Percentiles rank a stretch among this genome's conserved stretches.
Conservation (phyloP, 805 yeast genomes). For the Candida jianshihensis region DNA sequence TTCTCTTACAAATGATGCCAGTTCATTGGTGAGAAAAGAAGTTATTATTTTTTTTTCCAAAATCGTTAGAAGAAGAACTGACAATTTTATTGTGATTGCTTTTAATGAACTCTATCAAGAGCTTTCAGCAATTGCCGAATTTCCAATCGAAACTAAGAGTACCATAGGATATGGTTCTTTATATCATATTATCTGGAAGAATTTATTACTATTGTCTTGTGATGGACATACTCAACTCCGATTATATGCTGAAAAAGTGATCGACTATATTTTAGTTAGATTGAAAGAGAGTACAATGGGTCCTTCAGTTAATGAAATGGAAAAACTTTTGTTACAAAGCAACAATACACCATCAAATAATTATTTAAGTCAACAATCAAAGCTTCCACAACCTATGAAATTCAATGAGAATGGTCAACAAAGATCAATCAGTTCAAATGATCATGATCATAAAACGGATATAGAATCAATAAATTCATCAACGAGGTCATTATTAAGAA, state of each 20-base stretch:
- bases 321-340: constrained; percentile 51
- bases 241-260: constrained; percentile 61
- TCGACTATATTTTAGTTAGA: constrained; percentile 63
- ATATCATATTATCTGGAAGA: constrained; percentile 83
- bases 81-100: constrained; percentile 80
- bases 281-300: constrained; percentile 52
- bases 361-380: constrained; percentile 24
- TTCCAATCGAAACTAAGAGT: constrained; percentile 50
- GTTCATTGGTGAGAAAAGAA: constrained; percentile 83
- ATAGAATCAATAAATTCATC: constrained; percentile 1
- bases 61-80: constrained; percentile 60
- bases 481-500: constrained; percentile 14
- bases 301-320: constrained; percentile 59
- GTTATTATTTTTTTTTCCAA: constrained; percentile 70
- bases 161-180: constrained; percentile 85
- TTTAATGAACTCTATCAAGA: constrained; percentile 81
- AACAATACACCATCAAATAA: constrained; percentile 18
- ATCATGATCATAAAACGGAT: constrained; percentile 3
- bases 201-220: constrained; percentile 67
- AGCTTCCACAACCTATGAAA: constrained; percentile 29
- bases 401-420: constrained; percentile 26
- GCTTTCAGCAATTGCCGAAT: constrained; percentile 31
- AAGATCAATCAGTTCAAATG: constrained; percentile 15
- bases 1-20: constrained; percentile 74
- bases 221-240: constrained; percentile 86